A percentile compares a stretch with the other conserved stretches of the same genome.
Conservation (phyloP, 345 rosid genomes). For the Kernera saxatilis region DNA sequence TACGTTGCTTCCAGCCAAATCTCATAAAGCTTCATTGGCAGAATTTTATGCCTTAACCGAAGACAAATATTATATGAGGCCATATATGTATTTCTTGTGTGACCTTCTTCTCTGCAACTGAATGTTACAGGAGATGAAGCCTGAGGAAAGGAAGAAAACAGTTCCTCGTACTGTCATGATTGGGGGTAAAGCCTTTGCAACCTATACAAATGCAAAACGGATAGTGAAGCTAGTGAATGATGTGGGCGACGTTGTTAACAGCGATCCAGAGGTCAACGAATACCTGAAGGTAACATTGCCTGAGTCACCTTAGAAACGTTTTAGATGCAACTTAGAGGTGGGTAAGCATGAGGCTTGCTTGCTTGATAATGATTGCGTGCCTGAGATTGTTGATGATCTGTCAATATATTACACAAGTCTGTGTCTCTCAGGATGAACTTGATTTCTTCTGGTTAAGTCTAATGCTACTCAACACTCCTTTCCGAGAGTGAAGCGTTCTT, state of each 20-base stretch:
- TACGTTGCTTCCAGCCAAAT: background rate
- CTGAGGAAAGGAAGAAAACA: constrained; percentile 74
- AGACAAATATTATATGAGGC: background rate
- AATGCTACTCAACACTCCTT: background rate
- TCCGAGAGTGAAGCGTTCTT: background rate
- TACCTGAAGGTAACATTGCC: constrained; percentile 61
- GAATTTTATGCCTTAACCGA: background rate
- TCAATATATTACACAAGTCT: background rate
- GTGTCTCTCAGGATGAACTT: background rate
- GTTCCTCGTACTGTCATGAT: constrained; percentile 90
- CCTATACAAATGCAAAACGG: constrained; percentile 92
- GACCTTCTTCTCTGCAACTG: constrained; percentile 23
- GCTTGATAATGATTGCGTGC: background rate
- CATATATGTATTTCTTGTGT: background rate
- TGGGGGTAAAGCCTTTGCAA: constrained; percentile 99
- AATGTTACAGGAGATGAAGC: constrained; percentile 68
- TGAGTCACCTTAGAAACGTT: background rate
- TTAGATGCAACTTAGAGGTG: background rate
- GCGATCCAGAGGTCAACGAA: constrained; percentile 84
- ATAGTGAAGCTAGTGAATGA: constrained; percentile 94
- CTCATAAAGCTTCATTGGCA: background rate
- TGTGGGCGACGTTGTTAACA: constrained; percentile 85
- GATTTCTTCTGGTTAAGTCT: constrained; percentile 1
- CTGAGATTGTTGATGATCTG: background rate
- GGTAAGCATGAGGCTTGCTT: background rate